Evolutionary conservation across 108 stramenopile species (phyloP), one percentile per base, ranked within the genome.

Genomic region (Aurantiochytrium sp.): DNA sequence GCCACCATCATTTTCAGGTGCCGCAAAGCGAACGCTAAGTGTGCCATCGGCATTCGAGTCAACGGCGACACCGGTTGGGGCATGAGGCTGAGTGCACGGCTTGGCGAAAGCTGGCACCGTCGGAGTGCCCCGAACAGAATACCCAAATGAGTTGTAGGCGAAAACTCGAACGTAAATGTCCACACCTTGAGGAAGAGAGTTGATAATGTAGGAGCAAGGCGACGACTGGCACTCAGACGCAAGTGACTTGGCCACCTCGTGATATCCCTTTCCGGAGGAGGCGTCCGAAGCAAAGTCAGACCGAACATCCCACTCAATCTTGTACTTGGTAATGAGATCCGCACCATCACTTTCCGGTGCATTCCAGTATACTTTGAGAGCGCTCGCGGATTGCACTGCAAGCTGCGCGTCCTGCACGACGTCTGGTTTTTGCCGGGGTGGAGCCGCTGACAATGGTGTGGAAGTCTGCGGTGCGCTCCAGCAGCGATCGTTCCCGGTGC

Each of bases 1-100:
- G 45, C 96, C 96, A 4, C 96, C 96, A 58, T 95, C 94, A 89
- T 93, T 95, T 2, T 88, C 73, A 4, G 96, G 94, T 43, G 94
- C 88, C 12, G 93, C 94, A 53, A 96, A 93, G 55, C 89, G 76
- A 5, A 96, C 95, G 57, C 88, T 6, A 10, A 96, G 90, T n/a
- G 92, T 49, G 58, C 57, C 91, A 12, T 72, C 28, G 2, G 73
- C 72, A 8, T 49, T 44, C 19, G 91, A 49, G 14, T 18, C 6
- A 0, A 93, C 92, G 4, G 51, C 58, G 23, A 93, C 91, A 8
- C 49, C 29, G 21, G 6, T 19, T 12, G 92, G 92, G 1, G 83
- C 87, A 5, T 89, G 45, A 8, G 92, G 92, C 44, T 92, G 92
- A 28, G 92, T 93, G 58, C 91, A 87, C 3, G 92, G 93, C n/a